phyloP scores from a whole-genome alignment of 441 rosid species.

The Erysimum pusillum region DNA sequence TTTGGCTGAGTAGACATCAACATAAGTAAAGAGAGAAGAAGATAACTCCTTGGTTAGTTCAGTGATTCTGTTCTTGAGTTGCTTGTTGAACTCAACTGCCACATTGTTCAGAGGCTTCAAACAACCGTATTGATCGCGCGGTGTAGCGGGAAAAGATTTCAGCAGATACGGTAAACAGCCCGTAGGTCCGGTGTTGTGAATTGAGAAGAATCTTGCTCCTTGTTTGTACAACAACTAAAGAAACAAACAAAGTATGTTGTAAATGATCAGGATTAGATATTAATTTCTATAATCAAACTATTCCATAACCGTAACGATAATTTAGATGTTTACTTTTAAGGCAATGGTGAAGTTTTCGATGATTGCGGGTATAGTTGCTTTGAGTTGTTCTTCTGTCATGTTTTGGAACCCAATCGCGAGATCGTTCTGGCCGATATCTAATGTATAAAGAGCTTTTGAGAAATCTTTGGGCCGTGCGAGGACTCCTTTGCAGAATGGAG shows the following conservation, averaged over 20 bases:
- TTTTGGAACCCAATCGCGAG: constrained; percentile 62
- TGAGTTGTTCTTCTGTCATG: constrained; percentile 58
- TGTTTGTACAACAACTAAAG: constrained; percentile 59
- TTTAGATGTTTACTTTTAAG: constrained; percentile 55
- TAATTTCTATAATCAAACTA: background rate
- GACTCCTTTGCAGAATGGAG: constrained; percentile 49
- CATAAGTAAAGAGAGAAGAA: constrained; percentile 56
- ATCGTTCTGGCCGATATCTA: constrained; percentile 91
- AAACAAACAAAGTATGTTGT: background rate
- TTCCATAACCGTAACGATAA: background rate
- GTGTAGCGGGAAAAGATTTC: constrained; percentile 38
- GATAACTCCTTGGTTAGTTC: constrained; percentile 54
- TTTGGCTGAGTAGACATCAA: constrained; percentile 65
- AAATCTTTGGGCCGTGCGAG: constrained; percentile 77
- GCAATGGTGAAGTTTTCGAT: constrained; percentile 61
- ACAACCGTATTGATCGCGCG: constrained; percentile 57
- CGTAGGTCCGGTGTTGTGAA: constrained; percentile 75
- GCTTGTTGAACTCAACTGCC: constrained; percentile 63
- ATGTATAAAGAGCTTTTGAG: constrained; percentile 69
- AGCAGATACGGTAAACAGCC: constrained; percentile 71
- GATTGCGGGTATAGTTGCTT: constrained; percentile 66
- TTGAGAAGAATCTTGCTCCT: constrained; percentile 76
- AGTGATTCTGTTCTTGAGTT: constrained; percentile 57
- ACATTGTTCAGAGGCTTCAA: constrained; percentile 59
- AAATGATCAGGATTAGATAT: background rate